Evolutionary conservation across 495 filamentous ascomycete genomes (phyloP).

Genomic region (Pyrenula massariospora): DNA sequence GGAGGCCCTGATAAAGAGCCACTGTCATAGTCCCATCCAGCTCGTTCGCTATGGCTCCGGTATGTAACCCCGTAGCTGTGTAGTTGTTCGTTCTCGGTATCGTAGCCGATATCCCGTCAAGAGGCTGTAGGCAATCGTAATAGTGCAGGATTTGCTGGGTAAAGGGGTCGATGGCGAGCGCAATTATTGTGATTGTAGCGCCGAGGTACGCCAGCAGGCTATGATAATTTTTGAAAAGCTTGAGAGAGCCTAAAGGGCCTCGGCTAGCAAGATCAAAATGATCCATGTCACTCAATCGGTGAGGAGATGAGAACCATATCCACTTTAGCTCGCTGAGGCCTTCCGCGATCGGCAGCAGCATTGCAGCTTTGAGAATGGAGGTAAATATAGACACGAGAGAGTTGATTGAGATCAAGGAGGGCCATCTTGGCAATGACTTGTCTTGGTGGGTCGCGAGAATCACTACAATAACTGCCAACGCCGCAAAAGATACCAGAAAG

Average conservation of each 20-base stretch:
- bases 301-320: conserved; percentile 30
- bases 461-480: conserved; percentile 19
- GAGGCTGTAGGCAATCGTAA: background rate
- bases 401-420: conserved; percentile 37
- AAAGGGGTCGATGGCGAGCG: conserved; percentile 28
- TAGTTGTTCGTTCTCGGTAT: background rate
- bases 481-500: conserved; percentile 12
- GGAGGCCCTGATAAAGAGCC: background rate
- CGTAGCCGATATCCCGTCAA: background rate
- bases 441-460: conserved; percentile 27
- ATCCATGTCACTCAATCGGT: conserved; percentile 27
- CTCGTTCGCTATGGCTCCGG: background rate
- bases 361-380: conserved; percentile 28
- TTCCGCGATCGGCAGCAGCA: conserved; percentile 27
- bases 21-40: background rate
- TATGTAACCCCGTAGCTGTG: background rate
- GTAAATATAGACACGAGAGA: conserved; percentile 30
- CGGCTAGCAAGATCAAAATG: conserved; percentile 30
- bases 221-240: conserved; percentile 7
- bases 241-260: conserved; percentile 19
- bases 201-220: background rate
- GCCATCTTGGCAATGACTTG: conserved; percentile 26
- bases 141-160: conserved; percentile 20
- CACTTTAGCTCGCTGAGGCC: conserved; percentile 34
- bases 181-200: conserved; percentile 3